Conservation (phyloP, 2,329 filamentous ascomycete genomes). For the Sporothrix brunneoviolacea region DNA sequence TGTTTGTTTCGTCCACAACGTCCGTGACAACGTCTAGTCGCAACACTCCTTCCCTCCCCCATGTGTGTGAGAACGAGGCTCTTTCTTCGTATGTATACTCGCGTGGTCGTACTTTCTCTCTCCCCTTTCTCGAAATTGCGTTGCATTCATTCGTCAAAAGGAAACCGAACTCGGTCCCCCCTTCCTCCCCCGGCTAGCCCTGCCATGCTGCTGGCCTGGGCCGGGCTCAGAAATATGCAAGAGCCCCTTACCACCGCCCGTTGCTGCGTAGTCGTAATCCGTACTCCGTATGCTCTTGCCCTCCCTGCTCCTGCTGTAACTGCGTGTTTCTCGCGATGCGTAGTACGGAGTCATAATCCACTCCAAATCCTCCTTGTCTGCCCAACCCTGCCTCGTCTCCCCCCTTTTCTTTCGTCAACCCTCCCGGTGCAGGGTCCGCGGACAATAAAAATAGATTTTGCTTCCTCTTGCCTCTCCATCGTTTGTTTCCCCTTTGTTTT, state of each 20-base stretch:
- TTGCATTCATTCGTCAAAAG: slow-evolving; percentile 1
- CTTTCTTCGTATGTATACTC: background rate
- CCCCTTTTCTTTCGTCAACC: background rate
- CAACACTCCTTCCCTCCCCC: slow-evolving; percentile 1
- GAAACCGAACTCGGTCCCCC: slow-evolving; percentile 1
- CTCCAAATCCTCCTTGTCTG: no score
- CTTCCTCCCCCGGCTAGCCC: slow-evolving; percentile 4
- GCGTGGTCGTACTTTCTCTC: background rate
- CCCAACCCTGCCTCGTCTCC: background rate
- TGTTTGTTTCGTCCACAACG: slow-evolving; percentile 14
- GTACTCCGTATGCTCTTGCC: no score
- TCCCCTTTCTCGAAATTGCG: background rate
- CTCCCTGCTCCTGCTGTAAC: background rate
- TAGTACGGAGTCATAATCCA: background rate
- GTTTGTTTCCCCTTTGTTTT: background rate
- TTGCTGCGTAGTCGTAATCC: no score
- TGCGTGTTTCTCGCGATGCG: background rate
- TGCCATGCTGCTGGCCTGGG: background rate
- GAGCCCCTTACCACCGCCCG: background rate
- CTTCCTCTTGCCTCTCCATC: background rate
- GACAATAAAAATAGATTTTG: background rate
- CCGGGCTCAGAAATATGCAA: background rate
- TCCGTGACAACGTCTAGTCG: slow-evolving; percentile 7
- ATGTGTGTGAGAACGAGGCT: background rate
- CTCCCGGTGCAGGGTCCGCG: no score